Percentiles rank a stretch among this genome's conserved stretches.
These are phyloP conservation scores for Cladosporium sp. DNA, from an alignment of 2,329 filamentous ascomycete species.

Conservation along the genomic window DNA sequence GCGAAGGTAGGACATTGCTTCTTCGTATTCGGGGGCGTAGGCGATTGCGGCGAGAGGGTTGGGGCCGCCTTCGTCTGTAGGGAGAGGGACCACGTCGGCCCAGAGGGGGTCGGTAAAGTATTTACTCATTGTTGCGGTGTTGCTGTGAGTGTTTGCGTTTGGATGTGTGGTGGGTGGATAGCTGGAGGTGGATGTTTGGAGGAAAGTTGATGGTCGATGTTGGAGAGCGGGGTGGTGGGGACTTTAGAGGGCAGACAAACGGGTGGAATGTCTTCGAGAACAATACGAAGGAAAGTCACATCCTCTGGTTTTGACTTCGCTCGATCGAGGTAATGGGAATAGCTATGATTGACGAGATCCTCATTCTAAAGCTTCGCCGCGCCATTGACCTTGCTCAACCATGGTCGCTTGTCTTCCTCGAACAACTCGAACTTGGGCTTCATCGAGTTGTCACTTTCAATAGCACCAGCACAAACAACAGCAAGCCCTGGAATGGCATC, in stretches of 20 bases:
- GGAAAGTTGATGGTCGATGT: slow-evolving; percentile 3
- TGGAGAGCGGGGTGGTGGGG: slow-evolving; percentile 1
- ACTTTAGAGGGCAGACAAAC: not conserved
- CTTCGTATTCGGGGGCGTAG: slow-evolving; percentile 84
- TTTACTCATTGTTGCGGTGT: slow-evolving; percentile 35
- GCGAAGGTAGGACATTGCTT: slow-evolving; percentile 90
- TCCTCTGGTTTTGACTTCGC: not conserved
- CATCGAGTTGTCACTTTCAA: not conserved
- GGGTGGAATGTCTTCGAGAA: slow-evolving; percentile 4
- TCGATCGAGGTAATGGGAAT: not conserved
- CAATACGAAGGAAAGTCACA: slow-evolving; percentile 12
- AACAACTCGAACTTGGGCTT: slow-evolving; percentile 19
- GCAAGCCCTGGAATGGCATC: slow-evolving; percentile 8
- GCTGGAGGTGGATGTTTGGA: not conserved
- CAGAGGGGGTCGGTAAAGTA: slow-evolving; percentile 72
- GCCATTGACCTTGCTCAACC: slow-evolving; percentile 5
- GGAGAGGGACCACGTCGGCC: slow-evolving; percentile 81
- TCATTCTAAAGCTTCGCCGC: slow-evolving; percentile 6
- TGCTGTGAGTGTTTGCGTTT: not conserved
- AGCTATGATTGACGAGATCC: not conserved
- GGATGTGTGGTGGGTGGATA: not conserved
- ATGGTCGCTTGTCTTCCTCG: slow-evolving; percentile 11
- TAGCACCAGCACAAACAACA: slow-evolving; percentile 4
- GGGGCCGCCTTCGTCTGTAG: slow-evolving; percentile 73
- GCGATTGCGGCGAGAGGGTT: slow-evolving; percentile 87